phyloP scores from a whole-genome alignment of 352 stramenopile genomes.

The Aphanomyces euteiches region DNA sequence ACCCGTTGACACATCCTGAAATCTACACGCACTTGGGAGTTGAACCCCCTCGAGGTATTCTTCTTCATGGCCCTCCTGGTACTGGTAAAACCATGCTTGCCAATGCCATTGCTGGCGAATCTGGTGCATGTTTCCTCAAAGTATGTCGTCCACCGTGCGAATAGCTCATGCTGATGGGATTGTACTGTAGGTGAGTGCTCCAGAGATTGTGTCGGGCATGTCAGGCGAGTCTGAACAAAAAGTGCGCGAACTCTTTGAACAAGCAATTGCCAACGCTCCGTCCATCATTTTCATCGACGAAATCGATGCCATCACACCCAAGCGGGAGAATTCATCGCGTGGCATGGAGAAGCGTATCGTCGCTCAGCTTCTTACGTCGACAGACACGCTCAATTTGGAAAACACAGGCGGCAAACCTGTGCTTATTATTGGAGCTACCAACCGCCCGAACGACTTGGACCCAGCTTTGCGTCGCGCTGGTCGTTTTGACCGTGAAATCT shows the following conservation, averaged over 20 bases:
- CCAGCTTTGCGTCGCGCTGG: constrained; percentile 93
- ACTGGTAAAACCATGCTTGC: constrained; percentile 94
- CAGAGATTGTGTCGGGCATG: constrained; percentile 94
- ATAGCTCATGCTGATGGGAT: no score
- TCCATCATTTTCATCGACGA: constrained; percentile 99
- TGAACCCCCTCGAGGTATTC: constrained; percentile 86
- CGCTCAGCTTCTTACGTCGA: constrained; percentile 91
- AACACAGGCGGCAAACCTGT: constrained; percentile 90
- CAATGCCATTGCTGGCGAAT: constrained; percentile 90
- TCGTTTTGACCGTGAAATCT: constrained; percentile 98
- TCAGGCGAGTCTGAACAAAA: constrained; percentile 87
- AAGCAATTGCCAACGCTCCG: constrained; percentile 90
- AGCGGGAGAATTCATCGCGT: constrained; percentile 88
- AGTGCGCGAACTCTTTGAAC: constrained; percentile 91
- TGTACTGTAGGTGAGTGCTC: constrained; percentile 54
- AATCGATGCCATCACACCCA: constrained; percentile 95
- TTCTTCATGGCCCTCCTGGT: constrained; percentile 89
- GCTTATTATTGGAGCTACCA: constrained; percentile 97
- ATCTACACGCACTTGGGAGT: constrained; percentile 91
- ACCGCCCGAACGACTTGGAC: constrained; percentile 96
- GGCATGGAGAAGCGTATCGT: constrained; percentile 98
- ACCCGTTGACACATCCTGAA: constrained; percentile 91
- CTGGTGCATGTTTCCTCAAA: constrained; percentile 84
- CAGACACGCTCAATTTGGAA: constrained; percentile 86
- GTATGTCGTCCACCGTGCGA: constrained; percentile 32